These are phyloP conservation scores for Smithsoniella earleae DNA, from an alignment of 163 green algal species.

Conservation along the genomic window DNA sequence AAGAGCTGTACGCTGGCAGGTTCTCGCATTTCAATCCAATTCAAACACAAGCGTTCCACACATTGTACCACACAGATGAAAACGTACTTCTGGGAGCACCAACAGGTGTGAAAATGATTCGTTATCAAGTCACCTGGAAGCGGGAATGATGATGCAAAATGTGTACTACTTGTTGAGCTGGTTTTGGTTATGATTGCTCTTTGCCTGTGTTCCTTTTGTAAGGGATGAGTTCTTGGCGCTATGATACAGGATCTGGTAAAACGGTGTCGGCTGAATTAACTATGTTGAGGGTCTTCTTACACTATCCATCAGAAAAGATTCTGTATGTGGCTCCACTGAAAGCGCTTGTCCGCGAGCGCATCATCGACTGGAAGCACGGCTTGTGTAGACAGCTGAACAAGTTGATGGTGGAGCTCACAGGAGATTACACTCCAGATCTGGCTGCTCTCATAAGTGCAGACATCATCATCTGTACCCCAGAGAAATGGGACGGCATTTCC, in stretches of 20 bases:
- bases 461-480: conserved; percentile 89
- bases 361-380: conserved; percentile 78
- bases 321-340: conserved; percentile 81
- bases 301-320: conserved; percentile 57
- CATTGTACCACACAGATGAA: conserved; percentile 89
- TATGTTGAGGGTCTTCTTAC: conserved; percentile 75
- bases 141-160: too few species aligned
- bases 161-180: too few species aligned
- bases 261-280: conserved; percentile 87
- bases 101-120: conserved; percentile 68
- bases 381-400: conserved; percentile 65
- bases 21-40: conserved; percentile 98
- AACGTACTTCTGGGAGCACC: conserved; percentile 91
- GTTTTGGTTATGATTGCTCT: too few species aligned
- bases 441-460: conserved; percentile 68
- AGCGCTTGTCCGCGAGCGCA: conserved; percentile 85
- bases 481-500: conserved; percentile 96
- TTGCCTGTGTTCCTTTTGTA: too few species aligned
- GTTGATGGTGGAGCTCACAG: conserved; percentile 79
- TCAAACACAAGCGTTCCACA: conserved; percentile 93
- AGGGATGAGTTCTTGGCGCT: too few species aligned
- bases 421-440: conserved; percentile 78
- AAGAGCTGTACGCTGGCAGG: conserved; percentile 62
- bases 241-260: conserved; percentile 64
- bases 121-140: too few species aligned